Base-by-base conservation (phyloP, 768 basidiomycete genomes). In the Mycena olivaceomarginata region DNA sequence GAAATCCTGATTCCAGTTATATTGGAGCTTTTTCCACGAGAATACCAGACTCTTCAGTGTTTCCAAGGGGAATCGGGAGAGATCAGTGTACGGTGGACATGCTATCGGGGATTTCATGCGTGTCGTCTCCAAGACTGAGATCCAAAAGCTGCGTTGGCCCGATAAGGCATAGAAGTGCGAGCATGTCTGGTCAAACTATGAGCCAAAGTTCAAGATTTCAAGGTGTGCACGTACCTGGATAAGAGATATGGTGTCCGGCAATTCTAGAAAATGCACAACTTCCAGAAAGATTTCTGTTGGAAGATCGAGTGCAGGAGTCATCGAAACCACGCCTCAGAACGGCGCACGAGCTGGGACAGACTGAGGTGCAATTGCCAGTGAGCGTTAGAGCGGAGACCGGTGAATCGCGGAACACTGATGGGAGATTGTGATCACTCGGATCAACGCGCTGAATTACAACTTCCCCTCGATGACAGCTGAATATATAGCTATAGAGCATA, bases 271-370 rank as follows among this genome's bases (percentile, higher is more conserved):
- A 60, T 53, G 25, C 2, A 51, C 37, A 0, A 60, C 56, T 57
- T 71, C 75, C n/a, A 71, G 45, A 15, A 67, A 60, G 15, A 76
- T 62, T 20, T 76, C 75, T 39, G 56, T 4, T 7, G 76, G 76
- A 37, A 77, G 25, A 25, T 25, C 25, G 25, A 25, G 25, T 25
- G 4, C 31, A 31, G 31, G 31, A 31, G 31, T 31, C 31, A 31
- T 31, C 31, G 31, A 31, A 31, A 4, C 31, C 31, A 31, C 25
- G 25, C 25, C 25, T 25, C 25, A 25, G 25, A 3, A 31, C 31
- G 31, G 31, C 2, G 31, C 31, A 31, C 31, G 31, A 31, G 31
- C 31, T 31, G 31, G 31, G 3, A 31, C 31, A 4, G 4, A 4
- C 31, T 31, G 31, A 31, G 31, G 31, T 31, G 31, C 31, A 25